Evolutionary conservation across 768 basidiomycete genomes (phyloP).

Genomic region (Lentinula detonsa): DNA sequence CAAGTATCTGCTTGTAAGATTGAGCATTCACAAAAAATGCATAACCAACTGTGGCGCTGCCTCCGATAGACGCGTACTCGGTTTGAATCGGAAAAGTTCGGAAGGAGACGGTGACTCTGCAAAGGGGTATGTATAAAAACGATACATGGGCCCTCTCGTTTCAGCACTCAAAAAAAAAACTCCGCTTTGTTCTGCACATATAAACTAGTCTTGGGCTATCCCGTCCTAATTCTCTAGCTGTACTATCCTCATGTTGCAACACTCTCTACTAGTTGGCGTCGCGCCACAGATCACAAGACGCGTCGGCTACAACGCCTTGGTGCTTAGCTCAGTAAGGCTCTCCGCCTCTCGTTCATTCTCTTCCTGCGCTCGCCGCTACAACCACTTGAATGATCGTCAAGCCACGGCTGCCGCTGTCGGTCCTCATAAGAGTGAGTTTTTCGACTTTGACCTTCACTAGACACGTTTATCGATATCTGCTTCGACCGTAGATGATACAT

Average conservation of each 20-base stretch:
- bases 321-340: neutral
- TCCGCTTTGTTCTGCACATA: neutral
- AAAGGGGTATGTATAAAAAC: conserved; percentile 2
- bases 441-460: neutral
- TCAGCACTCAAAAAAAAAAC: neutral
- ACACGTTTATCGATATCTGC: neutral
- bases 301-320: neutral
- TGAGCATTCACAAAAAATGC: neutral
- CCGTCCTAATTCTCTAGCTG: neutral
- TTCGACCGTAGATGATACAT: neutral
- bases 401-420: conserved; percentile 14
- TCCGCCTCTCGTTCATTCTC: neutral
- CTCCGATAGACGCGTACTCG: neutral
- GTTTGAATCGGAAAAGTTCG: conserved; percentile 2
- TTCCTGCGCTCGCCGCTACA: conserved; percentile 12
- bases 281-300: neutral
- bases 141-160: neutral
- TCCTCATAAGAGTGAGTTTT: conserved; percentile 15
- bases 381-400: conserved; percentile 8
- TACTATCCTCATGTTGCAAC: conserved; percentile 1
- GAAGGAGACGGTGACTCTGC: neutral
- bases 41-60: neutral
- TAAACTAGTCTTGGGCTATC: too few species aligned
- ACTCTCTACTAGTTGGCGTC: neutral
- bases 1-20: too few species aligned